Base-by-base conservation (phyloP, 2,329 filamentous ascomycete genomes). In the Trichoderma harzianum region DNA sequence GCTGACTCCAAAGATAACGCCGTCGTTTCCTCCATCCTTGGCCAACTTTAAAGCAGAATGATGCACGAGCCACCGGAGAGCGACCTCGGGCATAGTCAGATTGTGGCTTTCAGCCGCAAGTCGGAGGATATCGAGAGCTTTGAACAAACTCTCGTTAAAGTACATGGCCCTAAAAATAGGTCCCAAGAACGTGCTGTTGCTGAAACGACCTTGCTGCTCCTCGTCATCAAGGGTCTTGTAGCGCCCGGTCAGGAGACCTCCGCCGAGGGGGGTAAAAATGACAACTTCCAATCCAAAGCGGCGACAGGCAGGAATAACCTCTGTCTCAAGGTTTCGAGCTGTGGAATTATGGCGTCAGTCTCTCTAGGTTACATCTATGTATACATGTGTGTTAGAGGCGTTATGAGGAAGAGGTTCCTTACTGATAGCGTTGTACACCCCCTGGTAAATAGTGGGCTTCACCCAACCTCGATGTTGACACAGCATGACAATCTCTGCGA, bases 391-490 rank as follows among this genome's bases (percentile, higher is more conserved):
- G 55, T 28, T 60, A 5, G 10, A 32, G 47, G 14, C 7, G 18
- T 26, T 26, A 26, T 26, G 26, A 26, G n/a, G 7, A 28, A n/a
- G 34, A 5, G 18, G 10, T 7, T 57, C 4, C 30, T 55, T 64
- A 70, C 69, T 92, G 73, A 93, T 91, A 39, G 88, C 88, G 78
- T 93, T 93, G 79, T 93, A 93, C 90, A 94, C 93, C 73, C 86
- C 93, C 79, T 94, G 92, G 80, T 93, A 95, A 70, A 95, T 89
- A 0, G 91, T 93, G 1, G 92, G 93, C 62, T 90, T 87, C 10
- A 94, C 91, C 91, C 91, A 94, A 64, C 88, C 88, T 75, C 91
- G 89, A 80, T 90, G 88, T 75, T 90, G 90, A 83, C 91, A 93
- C 51, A 90, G 89, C 78, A 92, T 88, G 66, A 90, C 91, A 7